Evolutionary conservation across 352 stramenopile genomes (phyloP).

Genomic region (Paralagenidium karlingii): DNA sequence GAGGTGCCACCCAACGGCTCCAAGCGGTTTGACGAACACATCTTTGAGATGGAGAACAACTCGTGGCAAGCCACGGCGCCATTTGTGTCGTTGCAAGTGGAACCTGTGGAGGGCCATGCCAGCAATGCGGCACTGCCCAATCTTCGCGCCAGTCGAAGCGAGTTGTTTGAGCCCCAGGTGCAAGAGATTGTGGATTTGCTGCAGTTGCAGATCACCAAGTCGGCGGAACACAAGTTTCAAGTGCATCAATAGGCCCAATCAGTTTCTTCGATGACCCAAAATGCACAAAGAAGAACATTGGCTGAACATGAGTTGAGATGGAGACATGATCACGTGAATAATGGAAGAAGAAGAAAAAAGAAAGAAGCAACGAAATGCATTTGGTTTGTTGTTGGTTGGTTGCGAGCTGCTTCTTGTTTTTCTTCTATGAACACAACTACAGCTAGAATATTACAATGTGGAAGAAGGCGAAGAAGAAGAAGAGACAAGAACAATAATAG

Average conservation of each 20-base stretch:
- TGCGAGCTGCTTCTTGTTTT: too few species aligned
- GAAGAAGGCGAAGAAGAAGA: too few species aligned
- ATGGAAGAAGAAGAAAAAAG: not conserved
- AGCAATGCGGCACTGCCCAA: too few species aligned
- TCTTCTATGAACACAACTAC: too few species aligned
- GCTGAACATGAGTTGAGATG: conserved; percentile 19
- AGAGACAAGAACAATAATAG: conserved; percentile 3
- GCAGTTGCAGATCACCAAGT: conserved; percentile 41
- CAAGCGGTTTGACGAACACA: conserved; percentile 31
- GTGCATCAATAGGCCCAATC: too few species aligned
- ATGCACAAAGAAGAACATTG: conserved; percentile 4
- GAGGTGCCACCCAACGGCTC: conserved; percentile 28
- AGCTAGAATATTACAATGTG: conserved; percentile 27
- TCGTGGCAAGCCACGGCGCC: conserved; percentile 47
- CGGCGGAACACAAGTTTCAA: conserved; percentile 15
- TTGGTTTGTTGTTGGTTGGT: not conserved
- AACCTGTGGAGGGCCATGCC: conserved; percentile 18
- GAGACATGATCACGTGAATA: not conserved
- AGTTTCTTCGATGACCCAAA: too few species aligned
- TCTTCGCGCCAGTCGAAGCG: conserved; percentile 13
- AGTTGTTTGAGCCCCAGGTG: conserved; percentile 39
- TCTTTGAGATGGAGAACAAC: conserved; percentile 78
- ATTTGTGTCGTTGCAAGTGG: conserved; percentile 40
- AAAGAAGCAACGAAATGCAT: not conserved
- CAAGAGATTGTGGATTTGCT: conserved; percentile 39